Evolutionary conservation across 805 yeast genomes (phyloP).

Genomic region (Zygotorulaspora chibaensis): DNA sequence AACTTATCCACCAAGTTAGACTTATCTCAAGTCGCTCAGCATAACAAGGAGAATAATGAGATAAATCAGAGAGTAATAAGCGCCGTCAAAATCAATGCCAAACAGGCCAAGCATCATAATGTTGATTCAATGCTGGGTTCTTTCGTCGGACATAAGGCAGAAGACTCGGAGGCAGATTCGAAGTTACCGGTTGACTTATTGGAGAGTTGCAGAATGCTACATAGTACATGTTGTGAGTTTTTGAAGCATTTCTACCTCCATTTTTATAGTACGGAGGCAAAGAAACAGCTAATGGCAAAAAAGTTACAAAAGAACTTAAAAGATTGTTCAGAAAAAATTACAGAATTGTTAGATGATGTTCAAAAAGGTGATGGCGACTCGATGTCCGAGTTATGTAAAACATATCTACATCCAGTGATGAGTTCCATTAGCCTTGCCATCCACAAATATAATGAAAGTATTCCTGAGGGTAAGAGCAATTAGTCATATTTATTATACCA

Average conservation of each 20-base stretch:
- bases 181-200: constrained; percentile 36
- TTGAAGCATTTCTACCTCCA: constrained; percentile 71
- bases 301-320: constrained; percentile 46
- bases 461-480: not conserved
- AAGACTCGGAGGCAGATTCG: constrained; percentile 31
- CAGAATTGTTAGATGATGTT: constrained; percentile 29
- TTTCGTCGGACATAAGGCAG: constrained; percentile 21
- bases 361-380: constrained; percentile 29
- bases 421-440: constrained; percentile 46
- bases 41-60: constrained; percentile 25
- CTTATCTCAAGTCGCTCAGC: constrained; percentile 27
- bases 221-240: constrained; percentile 71
- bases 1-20: constrained; percentile 25
- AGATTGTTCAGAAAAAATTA: constrained; percentile 43
- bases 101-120: constrained; percentile 43
- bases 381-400: constrained; percentile 27
- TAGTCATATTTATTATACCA: not conserved
- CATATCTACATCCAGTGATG: constrained; percentile 42
- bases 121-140: constrained; percentile 26
- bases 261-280: constrained; percentile 46
- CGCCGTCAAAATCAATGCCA: constrained; percentile 50
- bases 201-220: constrained; percentile 55
- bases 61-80: constrained; percentile 40
- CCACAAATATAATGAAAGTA: constrained; percentile 38
- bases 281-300: constrained; percentile 42